Evolutionary conservation across 257 asterid species (phyloP).

Genomic region (Ballota nigra): DNA sequence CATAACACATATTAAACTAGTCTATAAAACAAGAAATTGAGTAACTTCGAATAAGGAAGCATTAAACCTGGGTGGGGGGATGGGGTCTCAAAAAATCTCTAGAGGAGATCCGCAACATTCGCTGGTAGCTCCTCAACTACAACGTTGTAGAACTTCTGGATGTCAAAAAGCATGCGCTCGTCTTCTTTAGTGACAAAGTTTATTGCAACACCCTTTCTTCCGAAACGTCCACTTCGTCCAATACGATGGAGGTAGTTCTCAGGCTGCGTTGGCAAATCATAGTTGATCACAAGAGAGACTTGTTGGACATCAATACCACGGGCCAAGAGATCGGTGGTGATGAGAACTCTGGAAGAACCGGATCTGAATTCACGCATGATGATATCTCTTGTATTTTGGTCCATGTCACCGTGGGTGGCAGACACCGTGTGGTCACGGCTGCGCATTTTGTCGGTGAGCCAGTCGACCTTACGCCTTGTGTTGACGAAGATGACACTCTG

Average conservation of each 20-base stretch:
- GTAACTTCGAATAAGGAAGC: slow-evolving; percentile 30
- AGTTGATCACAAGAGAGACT: slow-evolving; percentile 79
- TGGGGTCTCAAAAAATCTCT: slow-evolving; percentile 35
- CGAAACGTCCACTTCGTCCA: slow-evolving; percentile 84
- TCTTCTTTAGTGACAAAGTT: slow-evolving; percentile 80
- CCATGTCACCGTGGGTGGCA: slow-evolving; percentile 64
- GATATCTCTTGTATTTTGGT: slow-evolving; percentile 57
- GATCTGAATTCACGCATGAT: slow-evolving; percentile 62
- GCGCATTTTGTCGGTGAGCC: slow-evolving; percentile 62
- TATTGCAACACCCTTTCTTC: slow-evolving; percentile 90
- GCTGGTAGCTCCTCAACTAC: slow-evolving; percentile 80
- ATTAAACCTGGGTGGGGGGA: slow-evolving; percentile 20
- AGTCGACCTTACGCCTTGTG: slow-evolving; percentile 59
- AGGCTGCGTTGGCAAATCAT: slow-evolving; percentile 79
- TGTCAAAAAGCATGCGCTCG: slow-evolving; percentile 69
- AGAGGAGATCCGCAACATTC: slow-evolving; percentile 75
- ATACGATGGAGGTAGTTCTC: slow-evolving; percentile 84
- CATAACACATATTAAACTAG: slow-evolving; percentile 33
- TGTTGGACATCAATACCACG: slow-evolving; percentile 87
- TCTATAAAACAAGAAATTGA: slow-evolving; percentile 33
- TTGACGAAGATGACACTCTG: slow-evolving; percentile 61
- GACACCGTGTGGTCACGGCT: slow-evolving; percentile 56
- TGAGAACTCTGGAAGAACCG: slow-evolving; percentile 74
- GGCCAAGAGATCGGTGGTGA: slow-evolving; percentile 76
- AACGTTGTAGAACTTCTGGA: slow-evolving; percentile 73